These are phyloP conservation scores for Erysimum cheiri DNA, from an alignment of 441 rosid genomes.

Conservation along the genomic window DNA sequence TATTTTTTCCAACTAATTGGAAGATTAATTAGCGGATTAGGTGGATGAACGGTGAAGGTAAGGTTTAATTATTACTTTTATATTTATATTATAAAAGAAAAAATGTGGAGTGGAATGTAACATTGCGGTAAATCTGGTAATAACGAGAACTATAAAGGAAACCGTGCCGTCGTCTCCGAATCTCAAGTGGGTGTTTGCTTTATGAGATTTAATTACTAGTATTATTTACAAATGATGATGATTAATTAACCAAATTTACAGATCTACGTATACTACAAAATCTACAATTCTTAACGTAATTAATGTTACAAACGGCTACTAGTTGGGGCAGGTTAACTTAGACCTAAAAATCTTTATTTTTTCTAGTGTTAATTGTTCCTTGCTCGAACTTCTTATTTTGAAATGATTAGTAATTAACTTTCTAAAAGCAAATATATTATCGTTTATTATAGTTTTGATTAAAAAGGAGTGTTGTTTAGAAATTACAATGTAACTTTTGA, in stretches of 20 bases:
- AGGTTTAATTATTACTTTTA: constrained; percentile 19
- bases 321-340: constrained; percentile 40
- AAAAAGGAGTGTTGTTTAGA: not conserved
- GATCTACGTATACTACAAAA: constrained; percentile 16
- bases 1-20: not conserved
- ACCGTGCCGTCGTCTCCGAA: constrained; percentile 38
- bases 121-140: constrained; percentile 40
- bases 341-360: not conserved
- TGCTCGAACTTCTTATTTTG: not conserved
- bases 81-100: not conserved
- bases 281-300: not conserved
- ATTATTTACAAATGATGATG: constrained; percentile 11
- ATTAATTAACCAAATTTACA: constrained; percentile 17
- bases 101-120: constrained; percentile 41
- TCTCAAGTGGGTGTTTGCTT: constrained; percentile 44
- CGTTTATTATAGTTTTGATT: not conserved
- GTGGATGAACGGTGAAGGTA: constrained; percentile 40
- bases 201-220: constrained; percentile 11
- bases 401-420: not conserved
- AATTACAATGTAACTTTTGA: not conserved
- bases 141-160: constrained; percentile 45
- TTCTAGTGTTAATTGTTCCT: not conserved
- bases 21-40: constrained; percentile 37
- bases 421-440: not conserved
- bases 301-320: constrained; percentile 34